phyloP scores from a whole-genome alignment of 129 eudicot species.

The Artemisia argyi region DNA sequence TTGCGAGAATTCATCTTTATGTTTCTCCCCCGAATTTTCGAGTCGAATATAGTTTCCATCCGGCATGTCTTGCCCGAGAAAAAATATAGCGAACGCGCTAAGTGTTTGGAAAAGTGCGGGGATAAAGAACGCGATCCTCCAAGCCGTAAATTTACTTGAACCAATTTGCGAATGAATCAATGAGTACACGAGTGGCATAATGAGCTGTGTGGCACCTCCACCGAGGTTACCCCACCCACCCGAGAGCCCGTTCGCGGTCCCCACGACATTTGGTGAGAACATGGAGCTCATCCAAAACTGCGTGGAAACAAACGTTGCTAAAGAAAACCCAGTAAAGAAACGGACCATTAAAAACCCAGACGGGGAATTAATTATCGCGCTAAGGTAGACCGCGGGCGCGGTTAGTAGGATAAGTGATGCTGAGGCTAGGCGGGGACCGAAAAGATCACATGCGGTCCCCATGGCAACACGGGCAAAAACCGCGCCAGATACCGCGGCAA shows the following conservation, averaged over 20 bases:
- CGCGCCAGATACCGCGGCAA: conserved; percentile 84
- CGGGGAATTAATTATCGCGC: conserved; percentile 41
- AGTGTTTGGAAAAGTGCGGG: conserved; percentile 59
- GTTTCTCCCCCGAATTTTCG: conserved; percentile 61
- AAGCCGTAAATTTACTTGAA: conserved; percentile 53
- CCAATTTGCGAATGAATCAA: conserved; percentile 39
- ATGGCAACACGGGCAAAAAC: conserved; percentile 68
- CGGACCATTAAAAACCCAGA: conserved; percentile 47
- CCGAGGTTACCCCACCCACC: conserved; percentile 95
- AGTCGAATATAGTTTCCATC: conserved; percentile 55
- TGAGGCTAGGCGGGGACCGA: conserved; percentile 78
- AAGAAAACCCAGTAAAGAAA: conserved; percentile 70
- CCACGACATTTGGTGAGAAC: conserved; percentile 57
- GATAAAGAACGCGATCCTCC: conserved; percentile 79
- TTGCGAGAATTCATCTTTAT: conserved; percentile 48
- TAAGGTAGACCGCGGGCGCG: conserved; percentile 65
- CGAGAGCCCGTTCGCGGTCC: conserved; percentile 70
- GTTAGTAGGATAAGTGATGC: conserved; percentile 64
- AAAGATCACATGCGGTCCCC: conserved; percentile 80
- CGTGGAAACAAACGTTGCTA: conserved; percentile 79
- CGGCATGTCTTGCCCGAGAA: conserved; percentile 74
- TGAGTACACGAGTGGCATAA: conserved; percentile 65
- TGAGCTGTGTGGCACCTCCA: conserved; percentile 75
- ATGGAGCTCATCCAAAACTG: conserved; percentile 94
- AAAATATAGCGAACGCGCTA: conserved; percentile 53